phyloP scores from a whole-genome alignment of 2,329 filamentous ascomycete species.

The Calonectria pteridis region DNA sequence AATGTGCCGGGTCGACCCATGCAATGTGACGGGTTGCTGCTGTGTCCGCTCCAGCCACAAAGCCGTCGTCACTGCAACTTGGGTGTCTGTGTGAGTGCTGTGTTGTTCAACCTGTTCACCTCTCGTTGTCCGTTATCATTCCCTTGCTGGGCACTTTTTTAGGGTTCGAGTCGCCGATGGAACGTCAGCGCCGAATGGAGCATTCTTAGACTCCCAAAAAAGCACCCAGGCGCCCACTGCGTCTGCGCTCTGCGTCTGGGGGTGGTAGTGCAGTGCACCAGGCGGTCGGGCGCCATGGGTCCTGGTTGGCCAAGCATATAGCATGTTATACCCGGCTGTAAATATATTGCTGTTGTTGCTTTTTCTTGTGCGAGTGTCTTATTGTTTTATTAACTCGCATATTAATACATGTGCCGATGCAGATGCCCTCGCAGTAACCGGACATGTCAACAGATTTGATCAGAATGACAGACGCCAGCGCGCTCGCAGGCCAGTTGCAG shows the following conservation, averaged over 20 bases:
- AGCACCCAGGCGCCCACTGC: neutral
- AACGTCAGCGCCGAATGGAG: constrained; percentile 19
- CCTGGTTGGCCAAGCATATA: constrained; percentile 20
- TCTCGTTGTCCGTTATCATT: constrained; percentile 2
- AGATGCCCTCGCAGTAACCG: constrained; percentile 5
- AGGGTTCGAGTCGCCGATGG: constrained; percentile 10
- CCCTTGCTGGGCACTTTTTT: neutral
- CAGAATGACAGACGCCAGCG: constrained; percentile 6
- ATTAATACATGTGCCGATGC: constrained; percentile 3
- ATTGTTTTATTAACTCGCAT: constrained; percentile 6
- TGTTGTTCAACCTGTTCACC: constrained; percentile 5
- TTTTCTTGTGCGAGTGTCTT: neutral
- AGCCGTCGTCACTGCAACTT: constrained; percentile 18
- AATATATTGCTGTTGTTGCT: neutral
- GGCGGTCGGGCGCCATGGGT: constrained; percentile 11
- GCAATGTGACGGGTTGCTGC: constrained; percentile 15
- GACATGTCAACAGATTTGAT: constrained; percentile 10
- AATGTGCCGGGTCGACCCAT: constrained; percentile 21
- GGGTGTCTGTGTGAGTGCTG: constrained; percentile 7
- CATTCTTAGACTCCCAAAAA: neutral
- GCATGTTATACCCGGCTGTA: neutral
- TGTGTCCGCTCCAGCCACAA: constrained; percentile 18
- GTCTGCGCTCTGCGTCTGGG: neutral
- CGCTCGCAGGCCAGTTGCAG: constrained; percentile 12
- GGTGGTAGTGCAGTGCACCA: neutral